Base-by-base conservation (phyloP, 208 protist genomes). In the Leishmania lainsoni region DNA sequence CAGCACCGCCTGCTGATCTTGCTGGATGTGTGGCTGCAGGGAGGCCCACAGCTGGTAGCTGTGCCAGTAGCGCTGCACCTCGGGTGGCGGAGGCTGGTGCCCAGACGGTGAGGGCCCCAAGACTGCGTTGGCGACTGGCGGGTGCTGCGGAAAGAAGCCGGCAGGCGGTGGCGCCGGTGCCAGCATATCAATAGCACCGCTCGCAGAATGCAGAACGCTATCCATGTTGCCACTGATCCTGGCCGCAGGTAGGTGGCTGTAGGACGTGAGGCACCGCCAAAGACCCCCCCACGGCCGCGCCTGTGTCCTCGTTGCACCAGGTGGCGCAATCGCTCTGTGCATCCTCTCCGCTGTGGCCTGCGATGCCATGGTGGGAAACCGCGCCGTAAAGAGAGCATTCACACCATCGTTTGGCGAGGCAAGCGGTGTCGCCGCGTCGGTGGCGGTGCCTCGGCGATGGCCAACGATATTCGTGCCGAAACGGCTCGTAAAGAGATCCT, bases 41-140 rank as follows among this genome's bases (percentile, higher is more conserved):
- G 66, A 59, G 20, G 69, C 68, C 81, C 81, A 84, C 26, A 80
- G 75, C 5, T 35, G 81, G 22, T 80, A 84, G 75, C 81, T 84
- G 69, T 65, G 54, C 81, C 68, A 77, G 69, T 84, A 84, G 51
- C 81, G 81, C 56, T 77, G 75, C 75, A 77, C n/a, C 68, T 59
- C 75, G 6, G 72, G 48, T 35, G 72, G 17, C 35, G 74, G 59
- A 12, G 79, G n/a, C 48, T 39, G 65, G 48, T 45, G 63, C 4
- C 32, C 14, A 42, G 63, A 69, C 32, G 32, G 5, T 42, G 32
- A 35, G 5, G 42, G 32, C 63, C 32, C 32, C 32, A 14, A 17
- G 14, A 2, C 63, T 39, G 39, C 63, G 63, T 69, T 42, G 32
- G 63, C n/a, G 63, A 42, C 63, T 2, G 63, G 63, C n/a, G 63